Percentiles rank a stretch among this genome's conserved stretches.
These are phyloP conservation scores for Camellia oleifera DNA, from an alignment of 179 eudicot species.

Conservation along the genomic window DNA sequence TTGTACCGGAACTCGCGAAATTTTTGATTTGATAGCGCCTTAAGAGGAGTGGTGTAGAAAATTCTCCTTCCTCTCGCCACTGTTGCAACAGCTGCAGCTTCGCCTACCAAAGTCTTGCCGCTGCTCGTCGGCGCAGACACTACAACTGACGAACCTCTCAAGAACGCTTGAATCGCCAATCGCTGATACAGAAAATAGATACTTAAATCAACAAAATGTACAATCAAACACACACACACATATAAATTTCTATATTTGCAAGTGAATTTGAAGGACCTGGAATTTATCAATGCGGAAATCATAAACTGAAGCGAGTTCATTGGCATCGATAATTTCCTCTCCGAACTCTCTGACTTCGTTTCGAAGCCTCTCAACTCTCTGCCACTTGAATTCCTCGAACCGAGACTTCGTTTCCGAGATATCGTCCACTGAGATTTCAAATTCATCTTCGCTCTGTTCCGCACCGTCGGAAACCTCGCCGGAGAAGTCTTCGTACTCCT, in stretches of 20 bases:
- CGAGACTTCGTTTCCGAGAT: slow-evolving; percentile 27
- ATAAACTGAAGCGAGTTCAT: slow-evolving; percentile 81
- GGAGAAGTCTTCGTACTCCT: slow-evolving; percentile 48
- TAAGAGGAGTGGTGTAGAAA: slow-evolving; percentile 94
- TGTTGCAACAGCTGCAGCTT: slow-evolving; percentile 94
- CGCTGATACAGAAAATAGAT: slow-evolving; percentile 35
- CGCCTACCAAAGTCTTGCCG: slow-evolving; percentile 95
- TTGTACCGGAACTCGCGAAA: slow-evolving; percentile 90
- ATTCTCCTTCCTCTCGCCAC: slow-evolving; percentile 82
- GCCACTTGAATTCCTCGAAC: slow-evolving; percentile 59
- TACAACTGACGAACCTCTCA: slow-evolving; percentile 92
- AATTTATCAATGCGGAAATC: slow-evolving; percentile 87
- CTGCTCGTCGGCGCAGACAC: slow-evolving; percentile 99
- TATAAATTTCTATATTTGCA: not conserved
- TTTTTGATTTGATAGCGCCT: slow-evolving; percentile 98
- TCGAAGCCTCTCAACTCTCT: slow-evolving; percentile 77
- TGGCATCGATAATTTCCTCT: slow-evolving; percentile 58
- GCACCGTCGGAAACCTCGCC: slow-evolving; percentile 27
- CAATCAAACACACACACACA: not conserved
- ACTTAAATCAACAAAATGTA: not conserved
- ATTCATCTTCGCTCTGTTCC: slow-evolving; percentile 44
- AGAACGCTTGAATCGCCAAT: slow-evolving; percentile 78
- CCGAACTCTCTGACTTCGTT: slow-evolving; percentile 74
- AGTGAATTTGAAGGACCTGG: slow-evolving; percentile 44
- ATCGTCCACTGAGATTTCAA: slow-evolving; percentile 29